Base-by-base conservation (phyloP, 2,329 filamentous ascomycete species). In the Chalara sp. region DNA sequence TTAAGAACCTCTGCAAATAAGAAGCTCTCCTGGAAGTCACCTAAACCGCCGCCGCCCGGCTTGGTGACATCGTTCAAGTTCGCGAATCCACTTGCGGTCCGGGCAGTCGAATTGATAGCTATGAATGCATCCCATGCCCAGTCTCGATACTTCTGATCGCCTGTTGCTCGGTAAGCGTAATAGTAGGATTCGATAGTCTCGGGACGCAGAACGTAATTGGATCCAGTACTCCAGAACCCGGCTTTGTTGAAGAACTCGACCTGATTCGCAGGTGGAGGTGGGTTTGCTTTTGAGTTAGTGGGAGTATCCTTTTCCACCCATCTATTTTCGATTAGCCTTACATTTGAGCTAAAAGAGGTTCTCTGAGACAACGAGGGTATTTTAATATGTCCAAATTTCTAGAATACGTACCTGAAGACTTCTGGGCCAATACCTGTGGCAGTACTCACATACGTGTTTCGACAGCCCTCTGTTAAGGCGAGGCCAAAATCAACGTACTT, bases 1-100 rank as follows among this genome's bases (percentile, higher is more conserved):
- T 95, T 95, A 67, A 95, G 65, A 55, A 90, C 86, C 72, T 95
- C 89, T 0, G 89, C 89, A 66, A 95, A 89, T 73, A 87, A 84
- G 71, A 93, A 95, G 61, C 86, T 91, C 70, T 95, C 88, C 74
- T 92, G 86, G 65, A 85, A 84, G 65, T 95, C 80, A 41, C 68
- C 67, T 53, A 77, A 81, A 0, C 69, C 67, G 1, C 86, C 86
- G 7, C 87, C 87, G 32, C 72, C 74, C 4, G 63, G 60, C 30
- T 68, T 70, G 58, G 86, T 88, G 44, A 95, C 87, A 63, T 95
- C 68, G 0, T 61, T 65, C 50, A 95, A 71, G 32, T 78, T 75
- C 10, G 79, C 78, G 68, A 82, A 95, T 6, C 86, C 89, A 28
- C 78, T 83, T 6, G 79, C 80, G 0, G 78, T 79, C 29, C 77